Evolutionary conservation across 2,329 filamentous ascomycete species (phyloP).

Genomic region (Stemphylium lycopersici): DNA sequence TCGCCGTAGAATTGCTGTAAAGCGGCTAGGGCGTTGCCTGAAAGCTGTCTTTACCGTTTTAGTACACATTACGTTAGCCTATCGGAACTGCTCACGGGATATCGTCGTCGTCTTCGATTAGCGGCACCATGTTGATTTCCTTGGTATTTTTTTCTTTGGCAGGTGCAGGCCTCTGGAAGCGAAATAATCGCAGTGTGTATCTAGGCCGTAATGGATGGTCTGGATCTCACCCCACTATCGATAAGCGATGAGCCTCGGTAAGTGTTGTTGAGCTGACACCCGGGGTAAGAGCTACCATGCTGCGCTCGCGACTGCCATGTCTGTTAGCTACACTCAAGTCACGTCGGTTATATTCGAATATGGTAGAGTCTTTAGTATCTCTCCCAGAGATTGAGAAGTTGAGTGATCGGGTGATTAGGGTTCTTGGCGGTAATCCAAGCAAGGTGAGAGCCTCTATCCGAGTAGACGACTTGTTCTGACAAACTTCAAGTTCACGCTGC

Average conservation of each 20-base stretch:
- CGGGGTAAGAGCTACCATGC: conserved; percentile 31
- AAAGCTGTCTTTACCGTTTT: conserved; percentile 62
- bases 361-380: conserved; percentile 66
- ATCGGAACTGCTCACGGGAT: conserved; percentile 36
- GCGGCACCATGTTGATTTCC: conserved; percentile 27
- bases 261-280: conserved; percentile 7
- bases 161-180: neutral
- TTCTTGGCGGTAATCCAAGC: conserved; percentile 88
- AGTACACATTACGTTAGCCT: conserved; percentile 8
- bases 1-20: conserved; percentile 77
- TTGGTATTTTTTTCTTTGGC: neutral
- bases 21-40: conserved; percentile 69
- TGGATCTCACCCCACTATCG: conserved; percentile 27
- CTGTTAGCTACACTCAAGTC: conserved; percentile 22
- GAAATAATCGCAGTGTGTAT: conserved; percentile 15
- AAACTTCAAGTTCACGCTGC: conserved; percentile 62
- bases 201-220: conserved; percentile 30
- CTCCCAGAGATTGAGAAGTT: conserved; percentile 79
- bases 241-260: conserved; percentile 37
- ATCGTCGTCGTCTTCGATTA: conserved; percentile 43
- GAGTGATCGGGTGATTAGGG: conserved; percentile 77
- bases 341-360: conserved; percentile 49
- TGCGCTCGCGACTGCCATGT: conserved; percentile 32
- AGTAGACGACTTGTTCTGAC: conserved; percentile 17
- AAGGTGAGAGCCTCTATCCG: conserved; percentile 62